Evolutionary conservation across 192 early-diverging fungal genomes (phyloP).

Genomic region (Backusella mclennaniae): DNA sequence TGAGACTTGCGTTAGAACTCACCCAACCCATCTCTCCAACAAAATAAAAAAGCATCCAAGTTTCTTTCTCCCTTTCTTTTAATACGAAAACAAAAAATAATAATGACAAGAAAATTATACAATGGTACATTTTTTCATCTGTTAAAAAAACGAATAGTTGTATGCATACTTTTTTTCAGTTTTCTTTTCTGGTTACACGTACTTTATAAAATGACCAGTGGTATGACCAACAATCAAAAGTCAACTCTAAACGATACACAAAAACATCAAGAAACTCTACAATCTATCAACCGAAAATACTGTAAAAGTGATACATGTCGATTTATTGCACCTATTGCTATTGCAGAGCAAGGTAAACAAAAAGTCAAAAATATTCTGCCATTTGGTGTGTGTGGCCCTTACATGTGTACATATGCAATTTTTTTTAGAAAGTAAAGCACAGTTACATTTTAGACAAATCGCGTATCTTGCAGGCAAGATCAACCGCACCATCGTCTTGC

Average conservation of each 20-base stretch:
- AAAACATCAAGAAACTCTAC: background rate
- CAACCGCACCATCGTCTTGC: conserved; percentile 36
- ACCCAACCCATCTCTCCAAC: background rate
- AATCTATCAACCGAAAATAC: conserved; percentile 22
- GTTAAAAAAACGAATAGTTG: background rate
- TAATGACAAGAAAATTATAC: background rate
- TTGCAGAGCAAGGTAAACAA: conserved; percentile 36
- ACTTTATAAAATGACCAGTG: background rate
- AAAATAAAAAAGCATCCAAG: background rate
- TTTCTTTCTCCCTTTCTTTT: background rate
- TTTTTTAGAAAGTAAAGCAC: conserved; percentile 40
- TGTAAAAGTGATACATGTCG: conserved; percentile 27
- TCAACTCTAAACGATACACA: background rate
- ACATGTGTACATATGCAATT: background rate
- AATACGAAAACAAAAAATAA: background rate
- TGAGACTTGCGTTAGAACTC: background rate
- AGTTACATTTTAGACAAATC: conserved; percentile 40
- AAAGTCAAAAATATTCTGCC: background rate
- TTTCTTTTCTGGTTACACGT: background rate
- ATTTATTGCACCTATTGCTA: conserved; percentile 33
- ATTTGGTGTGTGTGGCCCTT: background rate
- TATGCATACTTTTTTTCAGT: background rate
- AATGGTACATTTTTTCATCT: background rate
- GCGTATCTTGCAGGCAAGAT: conserved; percentile 27
- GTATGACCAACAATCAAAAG: background rate